Conservation (phyloP, 2,329 filamentous ascomycete species). For the Paramyrothecium sp. region DNA sequence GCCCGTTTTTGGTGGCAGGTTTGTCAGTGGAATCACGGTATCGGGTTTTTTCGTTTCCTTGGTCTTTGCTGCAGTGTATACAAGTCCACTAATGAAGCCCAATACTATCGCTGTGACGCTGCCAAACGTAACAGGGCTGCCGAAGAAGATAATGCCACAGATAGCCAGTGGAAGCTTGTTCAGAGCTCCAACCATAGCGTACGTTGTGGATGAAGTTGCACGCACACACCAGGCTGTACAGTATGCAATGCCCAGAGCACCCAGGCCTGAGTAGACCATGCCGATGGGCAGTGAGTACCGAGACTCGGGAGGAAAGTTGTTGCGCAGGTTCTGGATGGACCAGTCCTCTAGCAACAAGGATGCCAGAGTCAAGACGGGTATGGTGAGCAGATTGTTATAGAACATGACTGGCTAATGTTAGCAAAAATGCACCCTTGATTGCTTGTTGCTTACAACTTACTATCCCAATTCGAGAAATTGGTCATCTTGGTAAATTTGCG, state of each 20-base stretch:
- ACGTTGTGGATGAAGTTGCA: constrained; percentile 94
- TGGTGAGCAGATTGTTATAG: constrained; percentile 98
- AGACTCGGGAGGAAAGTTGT: constrained; percentile 81
- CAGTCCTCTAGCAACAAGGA: constrained; percentile 89
- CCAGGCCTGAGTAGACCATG: constrained; percentile 92
- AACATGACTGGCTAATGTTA: constrained; percentile 76
- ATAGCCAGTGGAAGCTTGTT: constrained; percentile 97
- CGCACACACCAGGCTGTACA: constrained; percentile 98
- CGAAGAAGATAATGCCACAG: constrained; percentile 91
- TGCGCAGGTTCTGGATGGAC: constrained; percentile 77
- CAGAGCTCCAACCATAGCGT: constrained; percentile 96
- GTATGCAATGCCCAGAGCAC: constrained; percentile 98
- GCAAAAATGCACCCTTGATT: constrained; percentile 24
- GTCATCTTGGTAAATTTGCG: constrained; percentile 98
- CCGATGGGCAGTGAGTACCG: constrained; percentile 79
- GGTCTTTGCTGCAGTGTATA: constrained; percentile 69
- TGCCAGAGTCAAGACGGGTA: constrained; percentile 81
- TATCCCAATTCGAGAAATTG: constrained; percentile 99
- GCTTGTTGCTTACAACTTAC: constrained; percentile 55
- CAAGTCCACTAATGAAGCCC: constrained; percentile 87
- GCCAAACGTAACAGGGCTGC: constrained; percentile 87
- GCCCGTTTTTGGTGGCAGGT: too few relatives aligned
- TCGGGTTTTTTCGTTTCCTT: constrained; percentile 69
- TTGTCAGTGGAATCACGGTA: constrained; percentile 65
- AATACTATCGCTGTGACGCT: constrained; percentile 89